Evolutionary conservation across 352 stramenopile genomes (phyloP).

Genomic region (Globisporangium cylindrosporum): DNA sequence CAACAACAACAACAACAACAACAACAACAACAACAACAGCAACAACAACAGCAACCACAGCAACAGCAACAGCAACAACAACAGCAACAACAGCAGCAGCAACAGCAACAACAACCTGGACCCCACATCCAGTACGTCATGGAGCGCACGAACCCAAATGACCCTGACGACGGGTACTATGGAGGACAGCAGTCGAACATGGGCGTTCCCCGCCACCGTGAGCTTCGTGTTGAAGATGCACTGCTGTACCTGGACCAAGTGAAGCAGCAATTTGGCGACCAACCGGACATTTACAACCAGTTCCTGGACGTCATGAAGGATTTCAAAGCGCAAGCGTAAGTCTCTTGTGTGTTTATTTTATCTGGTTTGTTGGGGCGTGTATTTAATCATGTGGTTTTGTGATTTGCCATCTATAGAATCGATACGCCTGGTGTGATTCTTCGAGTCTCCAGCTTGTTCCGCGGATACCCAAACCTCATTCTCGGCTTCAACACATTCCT

Average conservation of each 20-base stretch:
- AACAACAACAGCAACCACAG: slow-evolving; percentile 33
- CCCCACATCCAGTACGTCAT: slow-evolving; percentile 47
- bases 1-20: not conserved
- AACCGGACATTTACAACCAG: slow-evolving; percentile 99
- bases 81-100: slow-evolving; percentile 40
- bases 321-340: slow-evolving; percentile 95
- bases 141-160: slow-evolving; percentile 41
- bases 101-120: slow-evolving; percentile 22
- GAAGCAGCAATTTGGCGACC: slow-evolving; percentile 99
- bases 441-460: slow-evolving; percentile 97
- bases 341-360: not conserved
- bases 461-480: slow-evolving; percentile 98
- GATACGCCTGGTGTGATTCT: slow-evolving; percentile 98
- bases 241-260: slow-evolving; percentile 99
- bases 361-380: not conserved
- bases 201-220: slow-evolving; percentile 54
- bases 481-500: slow-evolving; percentile 99
- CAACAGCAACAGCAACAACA: slow-evolving; percentile 25
- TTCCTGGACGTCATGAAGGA: slow-evolving; percentile 99
- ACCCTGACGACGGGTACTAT: slow-evolving; percentile 42
- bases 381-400: slow-evolving; percentile 1
- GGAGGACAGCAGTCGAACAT: slow-evolving; percentile 18
- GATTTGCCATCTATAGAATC: slow-evolving; percentile 63
- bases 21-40: slow-evolving; percentile 33
- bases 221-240: slow-evolving; percentile 97